These are phyloP conservation scores for Centella asiatica DNA, from an alignment of 129 eudicot species.

Conservation along the genomic window DNA sequence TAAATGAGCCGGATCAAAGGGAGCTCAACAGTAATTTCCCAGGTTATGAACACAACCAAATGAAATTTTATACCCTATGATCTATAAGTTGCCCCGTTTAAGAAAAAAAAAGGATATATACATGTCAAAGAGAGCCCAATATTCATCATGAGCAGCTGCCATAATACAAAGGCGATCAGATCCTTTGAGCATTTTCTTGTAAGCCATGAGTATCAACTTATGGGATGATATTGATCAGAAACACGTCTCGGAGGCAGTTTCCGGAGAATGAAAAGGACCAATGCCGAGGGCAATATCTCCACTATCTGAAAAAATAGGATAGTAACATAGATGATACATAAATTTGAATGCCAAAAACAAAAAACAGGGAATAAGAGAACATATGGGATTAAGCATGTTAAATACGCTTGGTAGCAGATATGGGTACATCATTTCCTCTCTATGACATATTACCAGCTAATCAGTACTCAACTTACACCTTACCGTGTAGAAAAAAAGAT, in stretches of 20 bases:
- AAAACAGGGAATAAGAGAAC: neutral
- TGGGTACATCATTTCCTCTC: no score
- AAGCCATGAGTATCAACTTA: conserved; percentile 22
- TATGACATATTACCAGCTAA: neutral
- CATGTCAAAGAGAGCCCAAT: neutral
- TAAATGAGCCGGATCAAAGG: no score
- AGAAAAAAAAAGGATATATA: neutral
- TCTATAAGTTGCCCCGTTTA: neutral
- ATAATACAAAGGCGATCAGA: neutral
- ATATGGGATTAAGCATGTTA: no score
- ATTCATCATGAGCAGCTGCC: neutral
- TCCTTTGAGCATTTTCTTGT: neutral
- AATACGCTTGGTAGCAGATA: no score
- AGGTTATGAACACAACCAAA: neutral
- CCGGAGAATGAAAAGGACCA: conserved; percentile 78
- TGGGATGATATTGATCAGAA: conserved; percentile 65
- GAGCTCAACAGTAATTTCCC: no score
- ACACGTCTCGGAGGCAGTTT: conserved; percentile 65
- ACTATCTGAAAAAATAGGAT: conserved; percentile 34
- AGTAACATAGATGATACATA: neutral
- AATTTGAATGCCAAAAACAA: neutral
- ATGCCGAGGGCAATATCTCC: conserved; percentile 74
- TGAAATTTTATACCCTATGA: neutral
- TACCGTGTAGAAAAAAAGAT: conserved; percentile 68
- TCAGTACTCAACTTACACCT: neutral